Evolutionary conservation across 805 yeast species (phyloP).

Genomic region (Nakazawaea anatomiae): DNA sequence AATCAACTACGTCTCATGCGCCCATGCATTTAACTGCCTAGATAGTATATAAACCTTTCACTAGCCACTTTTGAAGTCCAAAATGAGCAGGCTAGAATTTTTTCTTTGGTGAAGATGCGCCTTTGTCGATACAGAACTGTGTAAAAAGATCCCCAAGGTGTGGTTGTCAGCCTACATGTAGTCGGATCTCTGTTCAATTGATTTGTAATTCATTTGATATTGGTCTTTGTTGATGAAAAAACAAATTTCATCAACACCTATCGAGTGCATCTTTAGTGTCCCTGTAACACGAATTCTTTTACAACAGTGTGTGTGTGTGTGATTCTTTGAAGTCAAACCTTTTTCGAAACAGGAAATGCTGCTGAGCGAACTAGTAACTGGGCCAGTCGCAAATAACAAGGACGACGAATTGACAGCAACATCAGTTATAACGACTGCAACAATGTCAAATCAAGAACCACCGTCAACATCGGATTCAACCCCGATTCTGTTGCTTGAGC

Average conservation of each 20-base stretch:
- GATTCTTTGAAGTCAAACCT: too few relatives aligned
- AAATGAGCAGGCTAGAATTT: background rate
- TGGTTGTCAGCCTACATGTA: background rate
- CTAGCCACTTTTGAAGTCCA: background rate
- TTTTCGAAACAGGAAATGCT: too few relatives aligned
- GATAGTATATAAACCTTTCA: background rate
- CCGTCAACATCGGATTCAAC: conserved; percentile 1
- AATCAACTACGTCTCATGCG: background rate
- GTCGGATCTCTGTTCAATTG: background rate
- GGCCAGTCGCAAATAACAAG: background rate
- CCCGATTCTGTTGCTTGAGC: conserved; percentile 2
- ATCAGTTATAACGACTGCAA: background rate
- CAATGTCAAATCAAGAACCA: background rate
- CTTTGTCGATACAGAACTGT: background rate
- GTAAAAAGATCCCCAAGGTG: background rate
- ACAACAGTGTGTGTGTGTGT: too few relatives aligned
- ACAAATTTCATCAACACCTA: too few relatives aligned
- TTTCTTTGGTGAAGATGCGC: background rate
- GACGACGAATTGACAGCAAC: too few relatives aligned
- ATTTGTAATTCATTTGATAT: too few relatives aligned
- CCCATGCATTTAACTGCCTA: background rate
- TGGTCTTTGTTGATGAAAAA: too few relatives aligned
- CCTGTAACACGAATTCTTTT: too few relatives aligned
- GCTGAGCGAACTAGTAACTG: background rate
- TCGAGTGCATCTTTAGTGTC: too few relatives aligned